These are phyloP conservation scores for Sporobolomyces phaffii DNA, from an alignment of 768 basidiomycete genomes.

Conservation along the genomic window DNA sequence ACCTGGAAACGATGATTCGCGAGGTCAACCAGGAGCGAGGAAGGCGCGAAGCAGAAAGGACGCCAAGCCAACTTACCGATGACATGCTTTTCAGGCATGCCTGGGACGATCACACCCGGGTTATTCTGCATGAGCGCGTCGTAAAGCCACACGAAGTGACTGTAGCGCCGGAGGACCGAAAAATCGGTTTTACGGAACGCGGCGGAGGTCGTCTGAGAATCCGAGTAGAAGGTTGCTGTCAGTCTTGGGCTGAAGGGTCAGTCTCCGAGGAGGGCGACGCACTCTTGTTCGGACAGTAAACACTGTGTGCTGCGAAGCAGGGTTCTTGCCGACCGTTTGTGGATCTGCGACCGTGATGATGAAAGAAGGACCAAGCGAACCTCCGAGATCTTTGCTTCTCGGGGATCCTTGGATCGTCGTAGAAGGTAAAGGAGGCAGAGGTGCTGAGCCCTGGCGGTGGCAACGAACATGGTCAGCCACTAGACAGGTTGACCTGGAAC, in stretches of 20 bases:
- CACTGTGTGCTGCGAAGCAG: constrained; percentile 65
- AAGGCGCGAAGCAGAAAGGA: background rate
- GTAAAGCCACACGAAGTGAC: constrained; percentile 95
- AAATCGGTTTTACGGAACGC: constrained; percentile 73
- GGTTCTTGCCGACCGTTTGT: constrained; percentile 89
- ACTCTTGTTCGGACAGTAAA: constrained; percentile 91
- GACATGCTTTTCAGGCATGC: constrained; percentile 88
- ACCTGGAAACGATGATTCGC: constrained; percentile 44
- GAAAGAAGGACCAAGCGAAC: constrained; percentile 50
- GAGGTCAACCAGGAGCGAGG: background rate
- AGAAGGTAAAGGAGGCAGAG: constrained; percentile 15
- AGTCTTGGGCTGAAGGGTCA: background rate
- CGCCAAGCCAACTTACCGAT: constrained; percentile 52
- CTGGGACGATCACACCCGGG: constrained; percentile 93
- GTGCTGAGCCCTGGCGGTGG: constrained; percentile 8
- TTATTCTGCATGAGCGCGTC: constrained; percentile 82
- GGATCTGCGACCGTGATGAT: constrained; percentile 91
- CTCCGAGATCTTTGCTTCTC: constrained; percentile 20
- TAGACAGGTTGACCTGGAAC: background rate
- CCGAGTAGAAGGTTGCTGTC: constrained; percentile 9
- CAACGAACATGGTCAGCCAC: background rate
- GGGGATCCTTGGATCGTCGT: constrained; percentile 18
- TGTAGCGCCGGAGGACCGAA: constrained; percentile 92
- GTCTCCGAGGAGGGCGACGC: constrained; percentile 40
- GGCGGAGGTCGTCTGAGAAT: constrained; percentile 28